Evolutionary conservation across 2,329 filamentous ascomycete species (phyloP).

Genomic region (Fragosphaeria purpurea): DNA sequence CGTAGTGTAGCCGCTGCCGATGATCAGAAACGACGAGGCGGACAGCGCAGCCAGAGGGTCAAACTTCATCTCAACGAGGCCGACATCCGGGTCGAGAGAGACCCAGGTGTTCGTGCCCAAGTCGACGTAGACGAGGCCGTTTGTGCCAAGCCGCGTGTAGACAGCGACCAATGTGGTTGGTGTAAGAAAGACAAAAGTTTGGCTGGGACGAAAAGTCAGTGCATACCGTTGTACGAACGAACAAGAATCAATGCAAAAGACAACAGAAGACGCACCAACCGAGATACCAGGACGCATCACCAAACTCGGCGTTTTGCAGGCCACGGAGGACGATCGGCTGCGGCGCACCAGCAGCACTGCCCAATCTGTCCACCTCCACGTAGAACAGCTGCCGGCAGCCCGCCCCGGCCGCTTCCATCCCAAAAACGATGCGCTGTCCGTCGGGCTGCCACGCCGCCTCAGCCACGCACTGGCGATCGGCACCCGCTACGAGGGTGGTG

Average conservation of each 20-base stretch:
- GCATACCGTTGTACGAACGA: not conserved
- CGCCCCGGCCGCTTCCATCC: conserved; percentile 27
- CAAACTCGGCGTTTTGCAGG: conserved; percentile 32
- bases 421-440: conserved; percentile 34
- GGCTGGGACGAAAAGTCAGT: conserved; percentile 16
- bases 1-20: conserved; percentile 24
- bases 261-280: conserved; percentile 19
- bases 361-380: conserved; percentile 8
- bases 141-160: conserved; percentile 22
- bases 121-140: conserved; percentile 28
- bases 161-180: conserved; percentile 24
- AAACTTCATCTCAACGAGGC: conserved; percentile 23
- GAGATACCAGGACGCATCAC: conserved; percentile 21
- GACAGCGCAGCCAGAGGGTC: conserved; percentile 26
- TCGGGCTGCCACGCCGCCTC: conserved; percentile 43
- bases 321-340: conserved; percentile 25
- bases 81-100: conserved; percentile 22
- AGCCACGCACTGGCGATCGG: conserved; percentile 30
- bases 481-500: conserved; percentile 29
- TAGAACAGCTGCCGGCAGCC: conserved; percentile 39
- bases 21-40: conserved; percentile 25
- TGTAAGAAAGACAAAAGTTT: conserved; percentile 30
- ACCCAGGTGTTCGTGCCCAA: conserved; percentile 21
- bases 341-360: no score
- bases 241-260: not conserved